These are phyloP conservation scores for Macrophomina pseudophaseolina DNA, from an alignment of 2,329 filamentous ascomycete species.

Conservation along the genomic window DNA sequence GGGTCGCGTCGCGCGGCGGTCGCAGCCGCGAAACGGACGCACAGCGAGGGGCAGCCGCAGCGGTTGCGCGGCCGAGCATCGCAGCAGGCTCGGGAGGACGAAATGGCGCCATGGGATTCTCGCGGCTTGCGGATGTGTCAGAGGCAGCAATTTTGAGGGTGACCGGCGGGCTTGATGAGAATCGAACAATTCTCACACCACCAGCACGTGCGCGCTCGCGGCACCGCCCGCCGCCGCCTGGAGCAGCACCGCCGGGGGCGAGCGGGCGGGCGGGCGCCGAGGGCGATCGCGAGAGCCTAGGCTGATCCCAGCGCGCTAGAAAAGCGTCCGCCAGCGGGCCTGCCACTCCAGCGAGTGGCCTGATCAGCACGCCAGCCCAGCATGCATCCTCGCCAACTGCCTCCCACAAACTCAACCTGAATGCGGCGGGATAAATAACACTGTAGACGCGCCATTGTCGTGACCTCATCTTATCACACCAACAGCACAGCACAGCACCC, in stretches of 20 bases:
- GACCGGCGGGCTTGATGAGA: slow-evolving; percentile 17
- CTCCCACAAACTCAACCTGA: background rate
- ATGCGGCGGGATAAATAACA: slow-evolving; percentile 24
- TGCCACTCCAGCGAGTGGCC: slow-evolving; percentile 18
- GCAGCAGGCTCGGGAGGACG: slow-evolving; percentile 17
- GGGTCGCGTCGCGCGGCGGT: background rate
- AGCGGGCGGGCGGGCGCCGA: slow-evolving; percentile 9
- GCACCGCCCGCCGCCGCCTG: slow-evolving; percentile 9
- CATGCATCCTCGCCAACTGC: background rate
- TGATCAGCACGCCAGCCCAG: slow-evolving; percentile 26
- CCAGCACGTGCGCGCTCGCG: slow-evolving; percentile 12
- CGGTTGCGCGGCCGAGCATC: slow-evolving; percentile 4
- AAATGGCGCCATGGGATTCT: background rate
- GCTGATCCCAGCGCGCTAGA: slow-evolving; percentile 19
- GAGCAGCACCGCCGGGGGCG: background rate
- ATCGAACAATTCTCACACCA: slow-evolving; percentile 23
- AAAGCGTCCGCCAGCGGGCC: slow-evolving; percentile 9
- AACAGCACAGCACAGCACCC: background rate
- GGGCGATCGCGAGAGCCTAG: slow-evolving; percentile 23
- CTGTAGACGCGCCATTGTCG: slow-evolving; percentile 22
- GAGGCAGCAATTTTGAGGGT: slow-evolving; percentile 1
- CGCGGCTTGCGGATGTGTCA: background rate
- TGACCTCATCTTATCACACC: slow-evolving; percentile 26
- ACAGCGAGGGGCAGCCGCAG: too few species aligned
- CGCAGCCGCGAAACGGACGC: background rate